Conservation (phyloP, 2,329 filamentous ascomycete genomes). For the Arthrobotrys iridis region DNA sequence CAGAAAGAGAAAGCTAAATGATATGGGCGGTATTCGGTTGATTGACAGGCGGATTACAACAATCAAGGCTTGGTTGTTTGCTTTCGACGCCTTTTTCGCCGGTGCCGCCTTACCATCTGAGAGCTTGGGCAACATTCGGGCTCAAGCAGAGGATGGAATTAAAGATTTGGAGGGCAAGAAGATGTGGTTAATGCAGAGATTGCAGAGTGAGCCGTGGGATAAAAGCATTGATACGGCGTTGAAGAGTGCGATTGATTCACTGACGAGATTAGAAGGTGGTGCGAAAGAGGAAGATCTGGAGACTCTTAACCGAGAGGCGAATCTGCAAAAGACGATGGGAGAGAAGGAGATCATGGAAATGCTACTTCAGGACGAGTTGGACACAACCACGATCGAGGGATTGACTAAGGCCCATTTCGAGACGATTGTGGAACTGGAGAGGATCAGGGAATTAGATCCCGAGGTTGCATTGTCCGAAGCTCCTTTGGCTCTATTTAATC, state of each 20-base stretch:
- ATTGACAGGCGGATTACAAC: constrained; percentile 86
- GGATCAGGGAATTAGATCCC: constrained; percentile 83
- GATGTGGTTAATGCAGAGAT: constrained; percentile 86
- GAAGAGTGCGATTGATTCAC: constrained; percentile 81
- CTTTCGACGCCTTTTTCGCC: constrained; percentile 83
- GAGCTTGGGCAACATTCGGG: constrained; percentile 78
- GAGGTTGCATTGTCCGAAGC: constrained; percentile 83
- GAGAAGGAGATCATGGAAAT: constrained; percentile 82
- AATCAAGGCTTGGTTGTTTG: constrained; percentile 90
- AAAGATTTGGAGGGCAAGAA: constrained; percentile 88
- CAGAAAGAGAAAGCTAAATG: constrained; percentile 78
- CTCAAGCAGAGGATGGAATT: constrained; percentile 87
- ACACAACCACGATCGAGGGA: constrained; percentile 80
- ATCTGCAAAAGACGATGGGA: constrained; percentile 83
- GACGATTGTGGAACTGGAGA: constrained; percentile 82
- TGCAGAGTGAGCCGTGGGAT: constrained; percentile 86
- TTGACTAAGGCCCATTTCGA: constrained; percentile 92
- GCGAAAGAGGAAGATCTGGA: constrained; percentile 74
- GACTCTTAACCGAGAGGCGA: constrained; percentile 80
- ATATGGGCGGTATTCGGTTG: constrained; percentile 82
- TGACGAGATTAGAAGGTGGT: constrained; percentile 75
- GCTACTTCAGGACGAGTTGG: constrained; percentile 78
- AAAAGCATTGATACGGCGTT: constrained; percentile 86
- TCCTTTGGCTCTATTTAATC: constrained; percentile 77
- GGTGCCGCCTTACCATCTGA: constrained; percentile 71